Conservation (phyloP, 208 protist genomes). For the Sergeia podlipaevii region DNA sequence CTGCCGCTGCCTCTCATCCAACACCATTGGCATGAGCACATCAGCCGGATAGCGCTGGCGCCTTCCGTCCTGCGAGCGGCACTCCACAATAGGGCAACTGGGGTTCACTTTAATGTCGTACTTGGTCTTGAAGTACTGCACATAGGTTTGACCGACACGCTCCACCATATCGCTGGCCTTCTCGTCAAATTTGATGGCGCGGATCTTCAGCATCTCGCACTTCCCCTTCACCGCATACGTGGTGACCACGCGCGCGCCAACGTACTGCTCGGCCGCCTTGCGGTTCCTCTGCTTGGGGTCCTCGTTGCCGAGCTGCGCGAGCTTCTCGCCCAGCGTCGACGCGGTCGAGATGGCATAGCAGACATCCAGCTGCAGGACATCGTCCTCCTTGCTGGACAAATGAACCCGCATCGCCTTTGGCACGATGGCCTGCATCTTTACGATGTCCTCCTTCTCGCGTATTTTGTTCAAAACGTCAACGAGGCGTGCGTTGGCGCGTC, state of each 20-base stretch:
- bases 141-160: constrained; percentile 20
- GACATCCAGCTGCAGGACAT: constrained; percentile 40
- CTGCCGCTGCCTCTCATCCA: constrained; percentile 24
- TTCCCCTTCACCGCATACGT: constrained; percentile 10
- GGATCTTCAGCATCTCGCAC: constrained; percentile 38
- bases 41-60: constrained; percentile 30
- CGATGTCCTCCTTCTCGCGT: constrained; percentile 8
- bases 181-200: constrained; percentile 12
- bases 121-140: constrained; percentile 40
- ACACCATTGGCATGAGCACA: constrained; percentile 26
- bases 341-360: constrained; percentile 10
- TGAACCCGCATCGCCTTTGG: constrained; percentile 18
- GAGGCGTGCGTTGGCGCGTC: constrained; percentile 15
- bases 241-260: constrained; percentile 16
- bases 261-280: constrained; percentile 4
- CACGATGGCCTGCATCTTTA: constrained; percentile 28
- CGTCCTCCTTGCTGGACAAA: neutral
- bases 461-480: constrained; percentile 16
- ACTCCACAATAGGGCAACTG: constrained; percentile 17
- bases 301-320: constrained; percentile 4
- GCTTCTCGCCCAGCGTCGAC: constrained; percentile 8
- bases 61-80: constrained; percentile 10
- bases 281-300: constrained; percentile 1
- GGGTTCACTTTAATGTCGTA: constrained; percentile 21
- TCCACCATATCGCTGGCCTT: constrained; percentile 9